Evolutionary conservation across 371 early-diverging fungal species (phyloP).

Genomic region (Coemansia sp.): DNA sequence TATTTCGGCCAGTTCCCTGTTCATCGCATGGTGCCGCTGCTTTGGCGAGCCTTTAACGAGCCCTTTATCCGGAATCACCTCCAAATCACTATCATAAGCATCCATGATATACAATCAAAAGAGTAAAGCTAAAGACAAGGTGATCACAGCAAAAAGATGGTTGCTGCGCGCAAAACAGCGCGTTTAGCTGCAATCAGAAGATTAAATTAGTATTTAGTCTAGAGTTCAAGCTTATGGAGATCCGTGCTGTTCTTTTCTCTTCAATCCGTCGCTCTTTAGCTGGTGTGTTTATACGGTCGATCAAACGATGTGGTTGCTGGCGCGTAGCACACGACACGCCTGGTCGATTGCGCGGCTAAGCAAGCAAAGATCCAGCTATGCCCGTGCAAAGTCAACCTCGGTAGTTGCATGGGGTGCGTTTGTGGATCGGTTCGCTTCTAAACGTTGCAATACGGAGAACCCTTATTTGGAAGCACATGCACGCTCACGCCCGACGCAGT

Average conservation of each 20-base stretch:
- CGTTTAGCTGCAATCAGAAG: not conserved
- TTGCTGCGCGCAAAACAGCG: not conserved
- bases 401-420: slow-evolving; percentile 43
- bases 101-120: not conserved
- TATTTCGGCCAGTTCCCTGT: slow-evolving; percentile 21
- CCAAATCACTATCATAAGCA: slow-evolving; percentile 2
- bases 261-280: not conserved
- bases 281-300: not conserved
- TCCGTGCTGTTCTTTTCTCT: not conserved
- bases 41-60: not conserved
- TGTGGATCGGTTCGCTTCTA: slow-evolving; percentile 20
- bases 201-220: not conserved
- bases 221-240: not conserved
- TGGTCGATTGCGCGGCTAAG: not conserved
- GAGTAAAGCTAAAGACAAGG: not conserved
- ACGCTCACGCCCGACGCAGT: slow-evolving; percentile 12
- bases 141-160: not conserved
- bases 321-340: slow-evolving; percentile 1
- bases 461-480: slow-evolving; percentile 7
- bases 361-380: not conserved
- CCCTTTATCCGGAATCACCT: not conserved
- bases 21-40: slow-evolving; percentile 12
- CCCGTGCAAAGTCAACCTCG: slow-evolving; percentile 6
- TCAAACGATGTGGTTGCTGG: slow-evolving; percentile 7
- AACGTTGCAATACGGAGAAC: not conserved